A percentile compares a stretch with the other conserved stretches of the same genome.
These are phyloP conservation scores for Pseudognaphalium luteoalbum DNA, from an alignment of 129 eudicot species.

Conservation along the genomic window DNA sequence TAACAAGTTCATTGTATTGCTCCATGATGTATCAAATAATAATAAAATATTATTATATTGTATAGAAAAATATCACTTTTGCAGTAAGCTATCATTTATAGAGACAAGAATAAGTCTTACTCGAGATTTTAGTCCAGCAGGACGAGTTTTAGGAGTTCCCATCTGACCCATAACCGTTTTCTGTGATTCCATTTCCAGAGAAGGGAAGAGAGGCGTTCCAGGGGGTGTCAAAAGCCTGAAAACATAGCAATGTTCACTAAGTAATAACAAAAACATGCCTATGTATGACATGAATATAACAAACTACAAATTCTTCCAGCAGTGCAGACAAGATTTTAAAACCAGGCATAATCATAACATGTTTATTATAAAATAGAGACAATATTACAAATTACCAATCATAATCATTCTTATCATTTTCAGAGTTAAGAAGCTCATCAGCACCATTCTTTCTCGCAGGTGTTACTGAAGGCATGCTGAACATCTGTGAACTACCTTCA, in stretches of 20 bases:
- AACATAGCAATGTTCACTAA: conserved; percentile 17
- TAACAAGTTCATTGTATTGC: not conserved
- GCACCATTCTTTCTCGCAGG: conserved; percentile 66
- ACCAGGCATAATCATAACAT: conserved; percentile 8
- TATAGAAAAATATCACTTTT: not conserved
- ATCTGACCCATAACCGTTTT: conserved; percentile 51
- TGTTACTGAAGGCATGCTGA: conserved; percentile 53
- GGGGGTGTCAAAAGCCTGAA: conserved; percentile 99
- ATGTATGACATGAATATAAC: conserved; percentile 6
- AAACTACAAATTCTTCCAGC: not conserved
- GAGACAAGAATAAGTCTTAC: conserved; percentile 50
- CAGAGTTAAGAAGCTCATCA: conserved; percentile 91
- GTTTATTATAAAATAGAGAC: not conserved
- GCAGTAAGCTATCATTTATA: conserved; percentile 2
- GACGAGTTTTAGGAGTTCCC: conserved; percentile 85
- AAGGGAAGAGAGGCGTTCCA: conserved; percentile 95
- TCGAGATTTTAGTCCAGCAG: conserved; percentile 78
- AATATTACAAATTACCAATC: conserved; percentile 64
- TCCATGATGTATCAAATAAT: not conserved
- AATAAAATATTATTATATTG: conserved; percentile 1
- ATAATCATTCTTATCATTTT: conserved; percentile 90
- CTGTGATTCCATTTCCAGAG: conserved; percentile 84
- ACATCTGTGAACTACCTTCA: conserved; percentile 69
- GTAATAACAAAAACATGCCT: not conserved
- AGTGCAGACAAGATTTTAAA: conserved; percentile 3